Conservation (phyloP, 495 filamentous ascomycete species). For the Hypomontagnella monticulosa region DNA sequence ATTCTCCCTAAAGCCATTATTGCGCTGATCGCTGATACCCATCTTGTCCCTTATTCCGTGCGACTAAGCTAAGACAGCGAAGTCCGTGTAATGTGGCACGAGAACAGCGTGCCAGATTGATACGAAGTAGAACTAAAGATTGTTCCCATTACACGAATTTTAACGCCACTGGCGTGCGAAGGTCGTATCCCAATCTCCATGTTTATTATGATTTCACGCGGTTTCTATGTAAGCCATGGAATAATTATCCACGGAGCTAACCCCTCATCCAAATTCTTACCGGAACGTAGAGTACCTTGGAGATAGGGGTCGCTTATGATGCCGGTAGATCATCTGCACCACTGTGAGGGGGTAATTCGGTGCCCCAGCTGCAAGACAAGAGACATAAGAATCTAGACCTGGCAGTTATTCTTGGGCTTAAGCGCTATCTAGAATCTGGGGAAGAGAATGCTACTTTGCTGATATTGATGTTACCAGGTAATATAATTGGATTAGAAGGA, state of each 20-base stretch:
- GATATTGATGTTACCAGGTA: too few species aligned
- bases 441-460: too few species aligned
- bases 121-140: neutral
- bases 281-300: slow-evolving; percentile 9
- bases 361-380: neutral
- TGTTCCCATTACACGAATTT: neutral
- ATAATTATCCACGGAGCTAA: slow-evolving; percentile 5
- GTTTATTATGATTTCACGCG: neutral
- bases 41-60: slow-evolving; percentile 8
- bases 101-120: neutral
- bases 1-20: slow-evolving; percentile 43
- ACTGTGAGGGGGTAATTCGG: slow-evolving; percentile 20
- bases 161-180: neutral
- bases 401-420: too few species aligned
- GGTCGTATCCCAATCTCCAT: neutral
- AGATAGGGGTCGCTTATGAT: slow-evolving; percentile 5
- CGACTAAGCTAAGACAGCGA: neutral
- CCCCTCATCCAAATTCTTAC: slow-evolving; percentile 18
- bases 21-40: slow-evolving; percentile 33
- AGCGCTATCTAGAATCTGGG: too few species aligned
- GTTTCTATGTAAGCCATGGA: slow-evolving; percentile 2
- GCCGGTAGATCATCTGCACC: slow-evolving; percentile 21
- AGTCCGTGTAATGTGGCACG: neutral
- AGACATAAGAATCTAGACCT: neutral
- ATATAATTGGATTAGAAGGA: too few species aligned